These are phyloP conservation scores for Suillus brevipes DNA, from an alignment of 768 basidiomycete genomes.

Conservation along the genomic window DNA sequence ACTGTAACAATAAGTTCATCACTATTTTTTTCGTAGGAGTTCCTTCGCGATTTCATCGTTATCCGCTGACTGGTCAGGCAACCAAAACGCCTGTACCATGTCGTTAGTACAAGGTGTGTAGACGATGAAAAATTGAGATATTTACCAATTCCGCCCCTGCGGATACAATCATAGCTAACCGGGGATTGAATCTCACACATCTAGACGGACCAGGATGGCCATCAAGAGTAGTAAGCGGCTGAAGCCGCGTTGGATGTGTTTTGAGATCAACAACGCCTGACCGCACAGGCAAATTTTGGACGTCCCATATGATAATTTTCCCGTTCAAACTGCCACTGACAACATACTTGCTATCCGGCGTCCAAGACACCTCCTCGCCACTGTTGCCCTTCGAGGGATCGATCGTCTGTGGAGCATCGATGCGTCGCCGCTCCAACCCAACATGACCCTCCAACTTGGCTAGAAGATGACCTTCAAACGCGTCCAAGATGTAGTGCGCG, in stretches of 20 bases:
- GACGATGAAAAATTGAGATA: conserved; percentile 12
- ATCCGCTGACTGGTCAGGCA: conserved; percentile 67
- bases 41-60: conserved; percentile 72
- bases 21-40: conserved; percentile 55
- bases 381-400: conserved; percentile 77
- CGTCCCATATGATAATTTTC: conserved; percentile 84
- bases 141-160: conserved; percentile 83
- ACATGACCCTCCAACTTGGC: conserved; percentile 84
- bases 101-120: conserved; percentile 11
- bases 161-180: conserved; percentile 82
- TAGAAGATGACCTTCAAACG: conserved; percentile 81
- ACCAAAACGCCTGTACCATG: conserved; percentile 56
- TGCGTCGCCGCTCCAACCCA: conserved; percentile 73
- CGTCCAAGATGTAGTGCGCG: conserved; percentile 91
- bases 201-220: conserved; percentile 84
- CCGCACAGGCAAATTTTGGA: conserved; percentile 57
- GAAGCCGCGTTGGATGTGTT: conserved; percentile 49
- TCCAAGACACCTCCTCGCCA: conserved; percentile 94
- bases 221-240: conserved; percentile 56
- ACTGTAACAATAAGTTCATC: conserved; percentile 1
- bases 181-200: conserved; percentile 89
- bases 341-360: conserved; percentile 90
- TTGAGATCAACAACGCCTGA: conserved; percentile 57
- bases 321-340: conserved; percentile 86
- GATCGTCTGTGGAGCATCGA: conserved; percentile 52